phyloP scores from a whole-genome alignment of 805 yeast species.

The Yarrowia porcina region DNA sequence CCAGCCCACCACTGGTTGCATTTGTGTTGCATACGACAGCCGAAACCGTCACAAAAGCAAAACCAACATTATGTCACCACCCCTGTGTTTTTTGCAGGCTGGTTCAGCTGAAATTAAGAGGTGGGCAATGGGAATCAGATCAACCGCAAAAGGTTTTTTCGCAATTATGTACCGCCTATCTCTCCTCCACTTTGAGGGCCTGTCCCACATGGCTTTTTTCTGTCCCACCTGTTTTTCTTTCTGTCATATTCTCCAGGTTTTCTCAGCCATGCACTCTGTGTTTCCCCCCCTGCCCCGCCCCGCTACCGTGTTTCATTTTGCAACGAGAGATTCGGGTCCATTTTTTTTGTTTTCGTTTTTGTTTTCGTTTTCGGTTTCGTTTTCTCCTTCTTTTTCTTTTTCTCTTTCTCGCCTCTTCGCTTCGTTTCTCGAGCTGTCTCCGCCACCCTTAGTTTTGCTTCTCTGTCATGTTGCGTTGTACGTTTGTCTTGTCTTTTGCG shows the following conservation, averaged over 20 bases:
- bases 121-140: neutral
- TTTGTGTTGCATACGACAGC: slow-evolving; percentile 16
- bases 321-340: neutral
- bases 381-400: neutral
- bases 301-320: neutral
- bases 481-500: neutral
- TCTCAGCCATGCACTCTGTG: neutral
- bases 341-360: neutral
- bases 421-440: slow-evolving; percentile 4
- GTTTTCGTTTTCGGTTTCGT: neutral
- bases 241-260: neutral
- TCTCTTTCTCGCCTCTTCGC: neutral
- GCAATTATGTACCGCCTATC: neutral
- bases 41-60: slow-evolving; percentile 18
- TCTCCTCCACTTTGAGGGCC: neutral
- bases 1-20: slow-evolving; percentile 18
- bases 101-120: neutral
- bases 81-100: neutral
- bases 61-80: neutral
- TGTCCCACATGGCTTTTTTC: too few relatives aligned
- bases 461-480: neutral
- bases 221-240: too few relatives aligned
- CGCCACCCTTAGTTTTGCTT: slow-evolving; percentile 3
- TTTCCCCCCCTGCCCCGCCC: neutral
- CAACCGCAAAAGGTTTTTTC: neutral